Percentiles rank a stretch among this genome's conserved stretches.
These are phyloP conservation scores for Mortierella alpina DNA, from an alignment of 192 early-diverging fungal species.

Conservation along the genomic window DNA sequence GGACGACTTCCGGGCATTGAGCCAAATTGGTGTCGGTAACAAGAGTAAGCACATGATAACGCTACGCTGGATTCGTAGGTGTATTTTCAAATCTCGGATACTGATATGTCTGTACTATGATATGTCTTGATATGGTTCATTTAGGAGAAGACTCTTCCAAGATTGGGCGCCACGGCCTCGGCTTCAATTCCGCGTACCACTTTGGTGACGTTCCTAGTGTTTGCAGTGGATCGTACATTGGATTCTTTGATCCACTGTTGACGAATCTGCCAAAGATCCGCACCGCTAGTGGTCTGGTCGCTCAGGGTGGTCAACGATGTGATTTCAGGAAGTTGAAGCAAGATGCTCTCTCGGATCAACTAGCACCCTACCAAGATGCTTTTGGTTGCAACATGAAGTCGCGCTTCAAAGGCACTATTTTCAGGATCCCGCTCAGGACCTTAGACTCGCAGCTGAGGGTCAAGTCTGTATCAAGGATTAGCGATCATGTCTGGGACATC, in stretches of 20 bases:
- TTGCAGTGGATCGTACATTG: constrained; percentile 34
- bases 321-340: constrained; percentile 13
- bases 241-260: constrained; percentile 35
- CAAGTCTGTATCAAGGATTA: background rate
- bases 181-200: constrained; percentile 48
- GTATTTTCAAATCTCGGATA: too few relatives aligned
- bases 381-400: constrained; percentile 35
- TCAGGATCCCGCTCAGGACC: constrained; percentile 33
- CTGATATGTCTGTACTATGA: background rate
- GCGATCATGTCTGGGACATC: background rate
- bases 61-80: background rate
- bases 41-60: constrained; percentile 26
- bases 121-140: background rate
- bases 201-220: constrained; percentile 51
- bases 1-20: constrained; percentile 19
- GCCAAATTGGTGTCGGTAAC: constrained; percentile 20
- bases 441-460: background rate
- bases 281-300: background rate
- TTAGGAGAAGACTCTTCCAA: constrained; percentile 23
- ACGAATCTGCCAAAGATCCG: constrained; percentile 13
- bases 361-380: constrained; percentile 16
- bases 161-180: constrained; percentile 47
- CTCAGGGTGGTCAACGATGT: constrained; percentile 18
- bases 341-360: constrained; percentile 12
- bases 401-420: constrained; percentile 39